These are phyloP conservation scores for Lasiodiplodia gonubiensis DNA, from an alignment of 2,329 filamentous ascomycete genomes.

Conservation along the genomic window DNA sequence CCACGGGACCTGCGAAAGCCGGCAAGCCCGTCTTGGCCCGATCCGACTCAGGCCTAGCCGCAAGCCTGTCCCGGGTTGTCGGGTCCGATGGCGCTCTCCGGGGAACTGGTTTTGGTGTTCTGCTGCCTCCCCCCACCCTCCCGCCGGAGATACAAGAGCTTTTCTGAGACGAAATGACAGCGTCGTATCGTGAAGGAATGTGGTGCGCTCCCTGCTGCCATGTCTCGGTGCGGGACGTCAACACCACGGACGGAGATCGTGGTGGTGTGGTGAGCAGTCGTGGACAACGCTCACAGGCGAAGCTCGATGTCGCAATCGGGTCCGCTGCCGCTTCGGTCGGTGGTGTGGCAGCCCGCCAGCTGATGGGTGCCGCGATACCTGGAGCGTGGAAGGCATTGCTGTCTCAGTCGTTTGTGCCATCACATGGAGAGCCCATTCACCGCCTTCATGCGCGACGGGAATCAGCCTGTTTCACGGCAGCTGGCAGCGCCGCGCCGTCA, in stretches of 20 bases:
- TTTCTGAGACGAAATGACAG: constrained; percentile 16
- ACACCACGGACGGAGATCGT: neutral
- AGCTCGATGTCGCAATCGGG: neutral
- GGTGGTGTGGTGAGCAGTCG: neutral
- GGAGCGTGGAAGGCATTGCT: constrained; percentile 24
- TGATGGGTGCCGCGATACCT: constrained; percentile 20
- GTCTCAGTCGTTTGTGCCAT: constrained; percentile 25
- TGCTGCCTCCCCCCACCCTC: constrained; percentile 19
- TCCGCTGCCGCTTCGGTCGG: neutral
- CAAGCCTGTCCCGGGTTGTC: constrained; percentile 24
- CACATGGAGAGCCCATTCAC: constrained; percentile 24
- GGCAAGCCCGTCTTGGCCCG: constrained; percentile 23
- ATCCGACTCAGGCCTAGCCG: constrained; percentile 6
- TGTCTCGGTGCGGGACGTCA: neutral
- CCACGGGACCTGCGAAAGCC: constrained; percentile 26
- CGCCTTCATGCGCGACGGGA: constrained; percentile 28
- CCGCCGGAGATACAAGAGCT: constrained; percentile 4
- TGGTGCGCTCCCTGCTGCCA: constrained; percentile 5
- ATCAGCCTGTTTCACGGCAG: constrained; percentile 24
- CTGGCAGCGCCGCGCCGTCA: constrained; percentile 15
- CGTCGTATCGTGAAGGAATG: constrained; percentile 24
- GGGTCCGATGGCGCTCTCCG: constrained; percentile 20
- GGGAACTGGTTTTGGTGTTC: constrained; percentile 22
- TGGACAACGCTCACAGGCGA: neutral
- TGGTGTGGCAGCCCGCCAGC: constrained; percentile 1